These are phyloP conservation scores for Phaeosphaeriaceae sp. DNA, from an alignment of 2,329 filamentous ascomycete species.

Conservation along the genomic window DNA sequence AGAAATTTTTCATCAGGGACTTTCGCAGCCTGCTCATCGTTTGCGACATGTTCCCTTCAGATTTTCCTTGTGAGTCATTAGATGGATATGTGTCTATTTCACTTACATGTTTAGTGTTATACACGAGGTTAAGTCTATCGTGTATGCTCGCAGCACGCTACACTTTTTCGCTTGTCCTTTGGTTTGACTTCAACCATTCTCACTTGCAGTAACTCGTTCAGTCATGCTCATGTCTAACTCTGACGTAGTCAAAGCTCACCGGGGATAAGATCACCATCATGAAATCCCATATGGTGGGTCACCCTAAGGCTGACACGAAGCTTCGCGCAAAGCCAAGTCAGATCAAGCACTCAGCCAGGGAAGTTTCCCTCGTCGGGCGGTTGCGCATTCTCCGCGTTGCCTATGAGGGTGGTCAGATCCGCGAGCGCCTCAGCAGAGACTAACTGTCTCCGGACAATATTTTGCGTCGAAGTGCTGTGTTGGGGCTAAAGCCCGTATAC, in stretches of 20 bases:
- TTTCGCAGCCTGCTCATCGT: no score
- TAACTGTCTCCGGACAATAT: background rate
- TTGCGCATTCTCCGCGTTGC: background rate
- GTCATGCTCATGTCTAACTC: background rate
- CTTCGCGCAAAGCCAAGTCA: background rate
- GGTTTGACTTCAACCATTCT: no score
- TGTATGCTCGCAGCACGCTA: no score
- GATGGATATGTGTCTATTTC: no score
- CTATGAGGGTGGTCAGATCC: background rate
- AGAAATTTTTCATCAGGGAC: no score
- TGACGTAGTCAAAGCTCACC: background rate
- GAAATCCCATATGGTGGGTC: background rate
- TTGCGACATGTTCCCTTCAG: no score
- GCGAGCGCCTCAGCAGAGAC: background rate
- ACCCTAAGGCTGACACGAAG: background rate
- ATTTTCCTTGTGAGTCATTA: no score
- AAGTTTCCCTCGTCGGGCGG: background rate
- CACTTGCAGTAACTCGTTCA: background rate
- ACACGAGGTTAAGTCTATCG: no score
- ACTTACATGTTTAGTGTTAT: no score
- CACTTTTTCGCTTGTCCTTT: no score
- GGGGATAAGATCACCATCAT: background rate
- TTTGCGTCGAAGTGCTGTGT: background rate
- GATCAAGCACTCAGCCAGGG: background rate
- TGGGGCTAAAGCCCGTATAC: background rate